A percentile compares a stretch with the other conserved stretches of the same genome.
Evolutionary conservation across 805 yeast genomes (phyloP).

Genomic region (Suhomyces tanzawaensis): DNA sequence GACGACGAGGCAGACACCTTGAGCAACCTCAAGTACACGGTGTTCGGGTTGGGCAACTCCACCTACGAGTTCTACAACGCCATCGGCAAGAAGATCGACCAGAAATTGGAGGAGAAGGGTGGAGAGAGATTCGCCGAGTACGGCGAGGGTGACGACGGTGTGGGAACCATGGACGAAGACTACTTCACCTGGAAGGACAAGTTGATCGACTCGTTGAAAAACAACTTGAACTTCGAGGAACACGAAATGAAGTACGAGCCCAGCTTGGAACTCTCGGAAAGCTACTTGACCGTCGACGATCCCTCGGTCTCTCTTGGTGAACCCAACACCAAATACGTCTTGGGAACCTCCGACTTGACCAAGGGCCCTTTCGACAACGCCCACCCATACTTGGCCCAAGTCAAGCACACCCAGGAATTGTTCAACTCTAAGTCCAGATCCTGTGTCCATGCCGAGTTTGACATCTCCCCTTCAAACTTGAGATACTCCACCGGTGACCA

Average conservation of each 20-base stretch:
- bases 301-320: constrained; percentile 65
- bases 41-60: constrained; percentile 92
- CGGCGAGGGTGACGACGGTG: constrained; percentile 95
- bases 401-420: constrained; percentile 61
- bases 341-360: constrained; percentile 31
- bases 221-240: constrained; percentile 67
- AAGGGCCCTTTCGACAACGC: constrained; percentile 76
- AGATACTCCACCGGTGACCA: constrained; percentile 95
- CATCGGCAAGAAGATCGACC: constrained; percentile 62
- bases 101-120: constrained; percentile 57
- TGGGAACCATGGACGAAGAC: constrained; percentile 93
- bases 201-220: constrained; percentile 63
- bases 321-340: constrained; percentile 54
- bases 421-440: constrained; percentile 64
- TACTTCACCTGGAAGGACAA: constrained; percentile 88
- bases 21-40: constrained; percentile 58
- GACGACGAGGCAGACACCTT: constrained; percentile 53
- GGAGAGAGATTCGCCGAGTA: constrained; percentile 71
- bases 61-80: constrained; percentile 91
- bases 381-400: constrained; percentile 80
- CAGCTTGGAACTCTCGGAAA: constrained; percentile 45
- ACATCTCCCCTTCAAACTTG: constrained; percentile 68
- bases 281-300: constrained; percentile 27
- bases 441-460: constrained; percentile 90
- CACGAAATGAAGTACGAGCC: constrained; percentile 81